Percentiles rank a stretch among this genome's conserved stretches.
These are phyloP conservation scores for Populus simonii DNA, from an alignment of 345 rosid species.

Conservation along the genomic window DNA sequence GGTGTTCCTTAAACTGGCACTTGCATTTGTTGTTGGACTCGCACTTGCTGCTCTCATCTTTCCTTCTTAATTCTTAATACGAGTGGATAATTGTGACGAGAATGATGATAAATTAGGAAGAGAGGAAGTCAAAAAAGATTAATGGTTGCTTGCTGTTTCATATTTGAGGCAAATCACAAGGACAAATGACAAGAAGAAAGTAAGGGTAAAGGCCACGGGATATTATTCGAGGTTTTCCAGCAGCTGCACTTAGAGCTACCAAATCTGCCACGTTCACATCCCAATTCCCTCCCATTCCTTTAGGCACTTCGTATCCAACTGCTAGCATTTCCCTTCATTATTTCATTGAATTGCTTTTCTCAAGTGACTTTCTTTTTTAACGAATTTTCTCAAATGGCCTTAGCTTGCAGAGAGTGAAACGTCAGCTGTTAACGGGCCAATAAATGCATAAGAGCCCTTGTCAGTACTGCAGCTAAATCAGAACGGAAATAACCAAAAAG, in stretches of 20 bases:
- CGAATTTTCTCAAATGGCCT: too few relatives aligned
- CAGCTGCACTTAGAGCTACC: background rate
- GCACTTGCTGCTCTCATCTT: conserved; percentile 18
- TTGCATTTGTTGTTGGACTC: background rate
- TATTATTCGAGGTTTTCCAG: background rate
- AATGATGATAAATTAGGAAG: background rate
- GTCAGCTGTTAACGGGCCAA: too few relatives aligned
- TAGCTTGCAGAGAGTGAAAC: too few relatives aligned
- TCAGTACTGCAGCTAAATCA: too few relatives aligned
- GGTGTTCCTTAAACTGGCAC: background rate
- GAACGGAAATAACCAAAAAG: too few relatives aligned
- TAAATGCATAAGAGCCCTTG: too few relatives aligned
- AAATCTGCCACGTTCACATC: conserved; percentile 29
- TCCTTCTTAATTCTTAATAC: background rate
- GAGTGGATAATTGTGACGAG: background rate
- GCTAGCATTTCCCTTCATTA: too few relatives aligned
- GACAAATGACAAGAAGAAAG: background rate
- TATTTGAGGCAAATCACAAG: background rate
- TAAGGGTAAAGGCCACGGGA: conserved; percentile 20
- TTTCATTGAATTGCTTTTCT: too few relatives aligned
- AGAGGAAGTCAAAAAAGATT: background rate
- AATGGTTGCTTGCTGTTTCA: background rate
- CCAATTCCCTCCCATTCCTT: background rate
- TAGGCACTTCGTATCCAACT: too few relatives aligned
- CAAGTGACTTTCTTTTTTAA: too few relatives aligned